A percentile compares a stretch with the other conserved stretches of the same genome.
These are phyloP conservation scores for Acacia confusa DNA, from an alignment of 306 rosid genomes.

Conservation along the genomic window DNA sequence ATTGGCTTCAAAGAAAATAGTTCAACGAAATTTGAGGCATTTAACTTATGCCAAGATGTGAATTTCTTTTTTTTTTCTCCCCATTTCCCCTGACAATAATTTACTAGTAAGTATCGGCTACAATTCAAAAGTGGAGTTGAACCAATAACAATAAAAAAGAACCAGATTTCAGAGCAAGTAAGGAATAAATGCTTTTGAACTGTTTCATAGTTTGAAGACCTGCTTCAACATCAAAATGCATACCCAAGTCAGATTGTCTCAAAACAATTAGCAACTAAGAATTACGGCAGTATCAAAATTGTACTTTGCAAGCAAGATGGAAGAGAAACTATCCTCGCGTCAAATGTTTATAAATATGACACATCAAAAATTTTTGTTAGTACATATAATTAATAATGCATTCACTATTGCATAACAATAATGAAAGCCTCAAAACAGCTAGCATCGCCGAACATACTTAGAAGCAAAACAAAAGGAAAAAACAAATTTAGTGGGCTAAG, in stretches of 20 bases:
- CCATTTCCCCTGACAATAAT: not conserved
- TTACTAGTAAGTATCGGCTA: not conserved
- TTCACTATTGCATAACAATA: not conserved
- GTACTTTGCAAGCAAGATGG: slow-evolving; percentile 1
- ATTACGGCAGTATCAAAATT: not conserved
- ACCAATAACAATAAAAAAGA: not conserved
- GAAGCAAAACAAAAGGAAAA: not conserved
- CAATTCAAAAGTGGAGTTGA: not conserved
- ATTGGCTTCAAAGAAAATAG: not conserved
- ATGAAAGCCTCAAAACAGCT: not conserved
- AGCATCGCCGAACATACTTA: not conserved
- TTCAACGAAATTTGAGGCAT: slow-evolving; percentile 2
- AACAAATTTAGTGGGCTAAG: not conserved
- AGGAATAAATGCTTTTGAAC: not conserved
- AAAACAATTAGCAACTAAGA: not conserved
- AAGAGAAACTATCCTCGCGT: not conserved
- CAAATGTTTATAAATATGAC: not conserved
- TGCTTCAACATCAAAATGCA: not conserved
- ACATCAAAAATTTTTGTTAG: not conserved
- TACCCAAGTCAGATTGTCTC: not conserved
- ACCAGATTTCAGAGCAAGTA: not conserved
- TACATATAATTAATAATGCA: not conserved
- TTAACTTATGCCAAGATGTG: not conserved
- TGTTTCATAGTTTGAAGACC: not conserved
- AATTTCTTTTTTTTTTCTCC: not conserved